A percentile compares a stretch with the other conserved stretches of the same genome.
Conservation (phyloP, 1,284 basidiomycete species). For the Sporisorium reilianum region DNA sequence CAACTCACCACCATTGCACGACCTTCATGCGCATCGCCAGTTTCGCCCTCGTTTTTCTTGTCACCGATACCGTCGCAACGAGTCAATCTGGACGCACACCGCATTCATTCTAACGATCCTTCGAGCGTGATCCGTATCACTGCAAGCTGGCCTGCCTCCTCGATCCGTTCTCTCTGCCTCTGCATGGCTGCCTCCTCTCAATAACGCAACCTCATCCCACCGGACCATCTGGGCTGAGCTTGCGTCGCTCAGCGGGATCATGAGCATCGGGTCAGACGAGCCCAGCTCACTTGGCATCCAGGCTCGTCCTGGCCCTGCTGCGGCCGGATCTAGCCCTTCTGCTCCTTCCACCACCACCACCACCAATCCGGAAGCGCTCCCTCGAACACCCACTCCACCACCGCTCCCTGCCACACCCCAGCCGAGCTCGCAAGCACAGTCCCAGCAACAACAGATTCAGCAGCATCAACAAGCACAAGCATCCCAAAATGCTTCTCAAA, state of each 20-base stretch:
- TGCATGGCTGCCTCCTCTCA: conserved; percentile 25
- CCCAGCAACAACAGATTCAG: conserved; percentile 29
- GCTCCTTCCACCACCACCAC: conserved; percentile 28
- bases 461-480: conserved; percentile 14
- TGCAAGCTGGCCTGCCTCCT: not conserved
- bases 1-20: not conserved
- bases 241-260: conserved; percentile 43
- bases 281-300: conserved; percentile 49
- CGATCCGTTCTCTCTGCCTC: conserved; percentile 3
- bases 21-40: not conserved
- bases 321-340: conserved; percentile 37
- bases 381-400: conserved; percentile 27
- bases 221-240: conserved; percentile 32
- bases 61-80: not conserved
- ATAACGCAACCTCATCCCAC: conserved; percentile 10
- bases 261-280: conserved; percentile 45
- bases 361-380: not conserved
- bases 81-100: not conserved
- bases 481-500: conserved; percentile 8
- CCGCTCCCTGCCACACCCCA: conserved; percentile 7
- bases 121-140: not conserved
- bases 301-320: conserved; percentile 51
- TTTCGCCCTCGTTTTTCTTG: not conserved
- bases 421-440: not conserved
- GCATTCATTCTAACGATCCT: conserved; percentile 3